These are phyloP conservation scores for Suillus alpinus DNA, from an alignment of 768 basidiomycete species.

Conservation along the genomic window DNA sequence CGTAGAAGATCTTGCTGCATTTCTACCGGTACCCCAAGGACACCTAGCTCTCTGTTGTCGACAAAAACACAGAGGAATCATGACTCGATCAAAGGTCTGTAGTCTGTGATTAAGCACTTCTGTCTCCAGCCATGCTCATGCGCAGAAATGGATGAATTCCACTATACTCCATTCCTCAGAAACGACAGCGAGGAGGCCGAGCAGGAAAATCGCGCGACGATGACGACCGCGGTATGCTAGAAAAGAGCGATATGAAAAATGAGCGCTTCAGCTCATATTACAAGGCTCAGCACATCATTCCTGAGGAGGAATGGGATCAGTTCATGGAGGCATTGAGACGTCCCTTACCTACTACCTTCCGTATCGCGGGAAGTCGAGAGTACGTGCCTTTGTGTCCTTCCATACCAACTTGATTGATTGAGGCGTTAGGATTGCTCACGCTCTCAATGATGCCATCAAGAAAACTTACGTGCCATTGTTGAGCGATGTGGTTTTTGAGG, in stretches of 20 bases:
- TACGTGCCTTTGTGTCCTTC: constrained; percentile 31
- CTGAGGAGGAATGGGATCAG: constrained; percentile 74
- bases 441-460: constrained; percentile 77
- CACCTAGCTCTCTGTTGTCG: background rate
- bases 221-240: constrained; percentile 50
- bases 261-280: constrained; percentile 68
- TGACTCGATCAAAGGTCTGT: constrained; percentile 11
- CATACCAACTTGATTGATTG: constrained; percentile 2
- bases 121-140: background rate
- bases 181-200: constrained; percentile 14
- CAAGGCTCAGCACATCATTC: constrained; percentile 70
- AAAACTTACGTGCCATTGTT: constrained; percentile 76
- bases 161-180: constrained; percentile 10
- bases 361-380: constrained; percentile 87
- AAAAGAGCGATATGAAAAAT: constrained; percentile 67
- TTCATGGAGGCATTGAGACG: constrained; percentile 64
- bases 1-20: background rate
- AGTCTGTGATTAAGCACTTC: background rate
- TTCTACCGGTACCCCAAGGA: background rate
- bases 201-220: constrained; percentile 25
- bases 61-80: background rate
- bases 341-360: constrained; percentile 90
- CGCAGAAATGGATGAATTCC: background rate
- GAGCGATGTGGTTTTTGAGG: constrained; percentile 73
- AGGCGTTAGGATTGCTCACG: constrained; percentile 52